Base-by-base conservation (phyloP, 495 filamentous ascomycete species). In the Penicillium goetzii region DNA sequence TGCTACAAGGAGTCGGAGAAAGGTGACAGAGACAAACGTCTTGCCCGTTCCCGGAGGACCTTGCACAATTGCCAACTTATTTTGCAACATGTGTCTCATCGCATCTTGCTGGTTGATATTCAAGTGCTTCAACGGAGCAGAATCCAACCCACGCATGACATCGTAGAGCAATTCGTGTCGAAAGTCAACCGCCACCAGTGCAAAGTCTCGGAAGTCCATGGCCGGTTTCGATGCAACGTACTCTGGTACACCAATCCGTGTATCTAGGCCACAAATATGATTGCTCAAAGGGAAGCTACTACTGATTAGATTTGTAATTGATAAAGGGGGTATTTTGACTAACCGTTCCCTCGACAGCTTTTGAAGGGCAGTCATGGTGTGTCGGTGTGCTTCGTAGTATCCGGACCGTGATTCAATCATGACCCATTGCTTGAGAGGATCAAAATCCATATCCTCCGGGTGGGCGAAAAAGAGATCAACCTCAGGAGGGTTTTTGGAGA, bases 11-110 rank as follows among this genome's bases (percentile, higher is more conserved):
- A 89, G 78, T 49, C 84, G 86, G 32, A 97, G 71, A 1, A 90
- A 91, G 41, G 86, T 72, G 1, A 93, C 83, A 0, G 92, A 93
- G 0, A 91, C 86, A 64, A 87, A 87, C 0, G 93, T 96, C 68
- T 96, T 96, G 14, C 94, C 94, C 2, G 93, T 97, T 1, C 94
- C 94, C 4, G 94, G 94, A 9, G 94, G 94, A 0, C 94, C 94
- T 76, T 97, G 94, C 0, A 97, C 77, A 40, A 99, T 89, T 3
- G 92, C 84, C 1, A 99, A 66, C 40, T 83, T 80, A 54, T 88
- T 91, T 0, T 89, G 89, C 9, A 97, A 70, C 9, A 96, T 92
- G 0, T 86, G 79, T 28, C 83, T 80, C 0, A 96, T 77, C 12
- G 89, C 92, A 5, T 72, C 69, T 50, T 87, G 80, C 71, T 97